Evolutionary conservation across 768 basidiomycete species (phyloP).

Genomic region (Lentinula edodes): DNA sequence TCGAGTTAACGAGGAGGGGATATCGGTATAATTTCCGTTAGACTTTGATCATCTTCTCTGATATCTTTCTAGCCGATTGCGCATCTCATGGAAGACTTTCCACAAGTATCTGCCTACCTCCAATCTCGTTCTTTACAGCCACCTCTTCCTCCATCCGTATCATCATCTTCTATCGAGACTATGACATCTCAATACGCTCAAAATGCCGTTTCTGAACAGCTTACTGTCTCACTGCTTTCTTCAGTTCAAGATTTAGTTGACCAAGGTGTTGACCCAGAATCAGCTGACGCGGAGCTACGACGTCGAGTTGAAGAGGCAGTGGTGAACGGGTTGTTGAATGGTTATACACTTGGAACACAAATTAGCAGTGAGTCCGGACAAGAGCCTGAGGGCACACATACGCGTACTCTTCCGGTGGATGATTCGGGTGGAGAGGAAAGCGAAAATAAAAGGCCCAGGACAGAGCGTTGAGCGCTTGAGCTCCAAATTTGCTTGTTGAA

Average conservation of each 20-base stretch:
- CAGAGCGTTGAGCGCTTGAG: background rate
- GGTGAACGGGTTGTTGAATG: slow-evolving; percentile 57
- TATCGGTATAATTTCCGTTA: slow-evolving; percentile 52
- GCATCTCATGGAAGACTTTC: slow-evolving; percentile 67
- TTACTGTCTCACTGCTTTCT: slow-evolving; percentile 63
- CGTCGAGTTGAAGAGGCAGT: slow-evolving; percentile 61
- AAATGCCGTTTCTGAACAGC: slow-evolving; percentile 60
- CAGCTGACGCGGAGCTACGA: slow-evolving; percentile 54
- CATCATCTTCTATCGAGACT: slow-evolving; percentile 14
- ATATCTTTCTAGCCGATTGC: slow-evolving; percentile 53
- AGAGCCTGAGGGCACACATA: background rate
- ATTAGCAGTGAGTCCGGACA: background rate
- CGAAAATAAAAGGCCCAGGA: slow-evolving; percentile 3
- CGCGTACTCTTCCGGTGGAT: background rate
- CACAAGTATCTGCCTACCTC: slow-evolving; percentile 58
- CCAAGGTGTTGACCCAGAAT: slow-evolving; percentile 63
- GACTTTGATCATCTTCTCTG: background rate
- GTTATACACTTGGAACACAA: slow-evolving; percentile 43
- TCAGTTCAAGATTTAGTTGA: slow-evolving; percentile 66
- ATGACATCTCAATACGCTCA: slow-evolving; percentile 48
- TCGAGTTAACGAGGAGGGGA: slow-evolving; percentile 62
- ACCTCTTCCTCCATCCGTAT: slow-evolving; percentile 11
- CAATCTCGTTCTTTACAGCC: slow-evolving; percentile 29
- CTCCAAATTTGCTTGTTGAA: background rate
- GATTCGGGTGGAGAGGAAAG: background rate